phyloP scores from a whole-genome alignment of 352 stramenopile genomes.

The Thraustochytrium sp. region DNA sequence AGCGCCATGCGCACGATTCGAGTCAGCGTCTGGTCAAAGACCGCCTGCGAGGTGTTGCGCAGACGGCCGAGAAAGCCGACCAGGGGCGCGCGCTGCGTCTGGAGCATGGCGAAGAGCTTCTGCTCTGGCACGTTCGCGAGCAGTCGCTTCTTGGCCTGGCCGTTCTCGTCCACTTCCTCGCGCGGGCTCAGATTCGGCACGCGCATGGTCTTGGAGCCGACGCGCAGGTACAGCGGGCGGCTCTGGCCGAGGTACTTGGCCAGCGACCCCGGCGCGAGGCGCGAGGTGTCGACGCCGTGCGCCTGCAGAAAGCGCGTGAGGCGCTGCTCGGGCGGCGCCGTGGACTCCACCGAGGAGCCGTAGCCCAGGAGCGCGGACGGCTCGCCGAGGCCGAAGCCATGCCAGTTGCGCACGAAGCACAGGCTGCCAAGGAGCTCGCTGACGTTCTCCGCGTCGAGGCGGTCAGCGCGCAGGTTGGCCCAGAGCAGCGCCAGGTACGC shows the following conservation, averaged over 20 bases:
- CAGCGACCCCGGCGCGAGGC: conserved; percentile 67
- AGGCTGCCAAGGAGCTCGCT: conserved; percentile 69
- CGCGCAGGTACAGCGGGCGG: conserved; percentile 71
- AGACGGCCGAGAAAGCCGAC: conserved; percentile 58
- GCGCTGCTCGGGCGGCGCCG: conserved; percentile 59
- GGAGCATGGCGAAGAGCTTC: conserved; percentile 72
- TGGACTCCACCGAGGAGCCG: conserved; percentile 50
- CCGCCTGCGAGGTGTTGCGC: neutral
- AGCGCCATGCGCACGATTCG: conserved; percentile 54
- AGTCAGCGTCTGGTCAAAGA: conserved; percentile 51
- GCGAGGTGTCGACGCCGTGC: conserved; percentile 76
- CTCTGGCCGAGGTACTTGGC: conserved; percentile 72
- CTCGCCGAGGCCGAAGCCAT: conserved; percentile 78
- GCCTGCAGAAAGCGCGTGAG: conserved; percentile 76
- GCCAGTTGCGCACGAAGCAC: conserved; percentile 78
- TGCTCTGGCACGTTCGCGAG: conserved; percentile 72
- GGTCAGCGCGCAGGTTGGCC: conserved; percentile 61
- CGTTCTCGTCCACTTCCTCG: conserved; percentile 63
- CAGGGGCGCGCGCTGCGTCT: conserved; percentile 67
- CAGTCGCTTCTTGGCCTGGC: conserved; percentile 48
- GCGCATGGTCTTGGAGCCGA: conserved; percentile 76
- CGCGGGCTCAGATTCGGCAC: conserved; percentile 65
- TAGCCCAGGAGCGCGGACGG: conserved; percentile 56
- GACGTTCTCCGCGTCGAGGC: conserved; percentile 66
- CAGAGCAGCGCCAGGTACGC: conserved; percentile 55